Base-by-base conservation (phyloP, 2,329 filamentous ascomycete species). In the Fusarium sambucinum region DNA sequence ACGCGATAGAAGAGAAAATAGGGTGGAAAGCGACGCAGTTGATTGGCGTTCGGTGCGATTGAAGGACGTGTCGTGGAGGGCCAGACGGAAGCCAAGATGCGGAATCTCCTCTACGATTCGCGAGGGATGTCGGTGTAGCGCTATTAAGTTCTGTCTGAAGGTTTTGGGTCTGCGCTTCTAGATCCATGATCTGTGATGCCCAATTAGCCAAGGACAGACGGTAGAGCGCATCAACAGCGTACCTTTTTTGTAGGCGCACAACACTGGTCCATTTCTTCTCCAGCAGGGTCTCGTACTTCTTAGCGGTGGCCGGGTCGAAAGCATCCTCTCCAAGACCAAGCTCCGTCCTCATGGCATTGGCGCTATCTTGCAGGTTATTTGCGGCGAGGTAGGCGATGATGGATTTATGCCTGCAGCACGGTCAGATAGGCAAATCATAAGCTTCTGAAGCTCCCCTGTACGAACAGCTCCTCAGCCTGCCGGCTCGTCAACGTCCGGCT, bases 221-320 rank as follows among this genome's bases (percentile, higher is more conserved):
- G 42, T 53, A 57, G 52, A 23, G 51, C 51, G 54, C 52, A 55
- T 30, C 37, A 44, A 32, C 8, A 16, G n/a, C 80, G 51, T 80
- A 92, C 93, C 92, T 97, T 98, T 81, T 97, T 81, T 98, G 95
- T 79, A 98, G 80, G 65, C 95, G 87, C 74, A 97, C 94, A 29
- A 98, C 92, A 74, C 93, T 96, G 21, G 95, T 98, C 95, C 95
- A 98, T 84, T 98, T 98, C 87, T 97, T 97, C 85, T 98, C 95
- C 71, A 98, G 81, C 29, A 98, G 81, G 3, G 92, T 92, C 80
- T 97, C 94, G 82, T 97, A 98, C 81, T 97, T 97, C 84, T 97
- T 97, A 53, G 90, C 87, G 21, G 93, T 97, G 19, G 87, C 86
- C 66, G 92, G 85, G 77, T 97, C 93, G 74, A 96, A 94, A 47